These are phyloP conservation scores for Agaricus blazei DNA, from an alignment of 768 basidiomycete species.

Conservation along the genomic window DNA sequence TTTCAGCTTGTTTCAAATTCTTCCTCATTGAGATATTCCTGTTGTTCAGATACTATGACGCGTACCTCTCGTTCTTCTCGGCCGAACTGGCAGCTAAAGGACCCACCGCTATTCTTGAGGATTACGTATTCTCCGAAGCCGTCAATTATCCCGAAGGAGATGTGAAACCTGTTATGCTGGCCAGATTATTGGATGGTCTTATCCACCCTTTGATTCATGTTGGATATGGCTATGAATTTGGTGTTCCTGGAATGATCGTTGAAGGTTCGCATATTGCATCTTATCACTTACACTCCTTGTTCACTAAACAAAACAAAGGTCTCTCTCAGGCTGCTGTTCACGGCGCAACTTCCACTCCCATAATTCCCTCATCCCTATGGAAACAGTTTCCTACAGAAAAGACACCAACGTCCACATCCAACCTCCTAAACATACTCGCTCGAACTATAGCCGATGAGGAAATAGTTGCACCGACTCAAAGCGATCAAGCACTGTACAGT, in stretches of 20 bases:
- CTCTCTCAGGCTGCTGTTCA: slow-evolving; percentile 55
- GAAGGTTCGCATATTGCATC: slow-evolving; percentile 41
- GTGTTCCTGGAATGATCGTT: slow-evolving; percentile 48
- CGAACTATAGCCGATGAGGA: slow-evolving; percentile 9
- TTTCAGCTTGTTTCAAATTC: neutral
- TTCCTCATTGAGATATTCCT: neutral
- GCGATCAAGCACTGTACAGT: slow-evolving; percentile 15
- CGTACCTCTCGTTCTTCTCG: slow-evolving; percentile 55
- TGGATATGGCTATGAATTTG: slow-evolving; percentile 64
- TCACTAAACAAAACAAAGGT: slow-evolving; percentile 27
- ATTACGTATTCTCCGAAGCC: slow-evolving; percentile 51
- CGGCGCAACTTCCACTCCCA: slow-evolving; percentile 14
- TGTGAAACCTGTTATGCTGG: slow-evolving; percentile 35
- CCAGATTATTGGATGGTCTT: slow-evolving; percentile 49
- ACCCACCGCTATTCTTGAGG: slow-evolving; percentile 41
- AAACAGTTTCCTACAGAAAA: neutral
- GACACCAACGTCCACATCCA: neutral
- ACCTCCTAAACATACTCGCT: slow-evolving; percentile 4
- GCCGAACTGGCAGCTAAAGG: slow-evolving; percentile 37
- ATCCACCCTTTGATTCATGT: slow-evolving; percentile 63
- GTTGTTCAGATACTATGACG: slow-evolving; percentile 46
- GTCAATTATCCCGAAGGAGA: slow-evolving; percentile 37
- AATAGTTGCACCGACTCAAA: neutral
- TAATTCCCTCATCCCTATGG: slow-evolving; percentile 24
- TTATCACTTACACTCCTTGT: neutral